Evolutionary conservation across 257 asterid genomes (phyloP).

Genomic region (Solanum boliviense): DNA sequence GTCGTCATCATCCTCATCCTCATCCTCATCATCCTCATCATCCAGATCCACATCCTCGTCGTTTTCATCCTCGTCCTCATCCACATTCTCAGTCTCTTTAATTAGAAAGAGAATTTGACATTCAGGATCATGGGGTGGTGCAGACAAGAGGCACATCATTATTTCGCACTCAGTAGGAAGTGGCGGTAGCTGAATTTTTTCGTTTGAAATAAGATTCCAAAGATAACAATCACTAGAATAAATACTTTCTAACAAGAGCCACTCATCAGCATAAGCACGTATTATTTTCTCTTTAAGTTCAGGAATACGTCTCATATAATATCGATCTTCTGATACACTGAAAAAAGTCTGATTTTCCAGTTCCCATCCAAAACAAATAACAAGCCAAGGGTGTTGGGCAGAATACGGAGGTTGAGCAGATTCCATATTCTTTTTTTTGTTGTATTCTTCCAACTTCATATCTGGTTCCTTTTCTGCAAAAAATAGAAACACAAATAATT

Average conservation of each 20-base stretch:
- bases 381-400: no score
- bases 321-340: neutral
- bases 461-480: no score
- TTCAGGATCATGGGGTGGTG: neutral
- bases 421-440: no score
- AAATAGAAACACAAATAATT: no score
- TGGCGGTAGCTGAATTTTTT: neutral
- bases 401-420: no score
- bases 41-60: no score
- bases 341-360: neutral
- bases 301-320: neutral
- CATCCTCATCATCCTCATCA: rapidly evolving
- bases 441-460: no score
- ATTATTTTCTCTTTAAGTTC: neutral
- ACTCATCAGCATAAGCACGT: neutral
- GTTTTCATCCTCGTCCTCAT: no score
- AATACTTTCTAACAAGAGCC: neutral
- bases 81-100: neutral
- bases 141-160: neutral
- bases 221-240: neutral
- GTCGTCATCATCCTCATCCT: no score
- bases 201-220: neutral
- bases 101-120: neutral
- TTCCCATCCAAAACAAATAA: neutral
- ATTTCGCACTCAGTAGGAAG: neutral